A percentile compares a stretch with the other conserved stretches of the same genome.
Evolutionary conservation across 2,329 filamentous ascomycete species (phyloP).

Genomic region (Paecilomyces sp.): DNA sequence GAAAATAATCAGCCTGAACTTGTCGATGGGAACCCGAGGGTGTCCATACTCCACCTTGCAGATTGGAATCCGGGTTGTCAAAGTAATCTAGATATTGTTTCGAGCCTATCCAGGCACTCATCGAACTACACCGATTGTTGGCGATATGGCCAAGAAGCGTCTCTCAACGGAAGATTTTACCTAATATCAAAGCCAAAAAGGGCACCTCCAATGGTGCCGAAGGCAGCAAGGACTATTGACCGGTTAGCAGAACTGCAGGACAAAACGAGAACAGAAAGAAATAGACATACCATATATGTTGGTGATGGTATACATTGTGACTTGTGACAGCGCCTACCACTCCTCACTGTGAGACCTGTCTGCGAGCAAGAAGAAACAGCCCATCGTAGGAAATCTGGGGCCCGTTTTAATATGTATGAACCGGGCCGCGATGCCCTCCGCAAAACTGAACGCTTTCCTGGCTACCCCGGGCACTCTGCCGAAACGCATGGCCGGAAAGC

Average conservation of each 20-base stretch:
- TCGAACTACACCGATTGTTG: slow-evolving; percentile 19
- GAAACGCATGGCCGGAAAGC: neutral
- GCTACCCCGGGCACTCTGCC: neutral
- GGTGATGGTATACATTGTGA: slow-evolving; percentile 29
- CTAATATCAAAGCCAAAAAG: slow-evolving; percentile 55
- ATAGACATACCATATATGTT: slow-evolving; percentile 38
- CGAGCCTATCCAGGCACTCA: slow-evolving; percentile 42
- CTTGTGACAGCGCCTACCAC: neutral
- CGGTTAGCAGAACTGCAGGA: neutral
- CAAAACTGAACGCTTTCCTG: neutral
- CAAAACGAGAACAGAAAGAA: neutral
- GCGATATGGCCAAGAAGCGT: neutral
- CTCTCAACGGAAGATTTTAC: slow-evolving; percentile 38
- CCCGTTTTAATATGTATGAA: neutral
- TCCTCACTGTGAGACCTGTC: neutral
- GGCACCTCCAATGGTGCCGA: slow-evolving; percentile 50
- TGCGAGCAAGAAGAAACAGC: neutral
- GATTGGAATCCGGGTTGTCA: slow-evolving; percentile 35
- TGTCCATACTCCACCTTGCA: slow-evolving; percentile 27
- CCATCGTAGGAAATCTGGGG: neutral
- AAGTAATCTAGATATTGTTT: slow-evolving; percentile 50
- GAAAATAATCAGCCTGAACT: slow-evolving; percentile 7
- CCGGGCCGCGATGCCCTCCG: neutral
- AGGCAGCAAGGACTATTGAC: slow-evolving; percentile 43
- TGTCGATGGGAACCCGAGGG: slow-evolving; percentile 3